Percentiles rank a stretch among this genome's conserved stretches.
Evolutionary conservation across 805 yeast genomes (phyloP).

Genomic region (Vanderwaltozyma yarrowii): DNA sequence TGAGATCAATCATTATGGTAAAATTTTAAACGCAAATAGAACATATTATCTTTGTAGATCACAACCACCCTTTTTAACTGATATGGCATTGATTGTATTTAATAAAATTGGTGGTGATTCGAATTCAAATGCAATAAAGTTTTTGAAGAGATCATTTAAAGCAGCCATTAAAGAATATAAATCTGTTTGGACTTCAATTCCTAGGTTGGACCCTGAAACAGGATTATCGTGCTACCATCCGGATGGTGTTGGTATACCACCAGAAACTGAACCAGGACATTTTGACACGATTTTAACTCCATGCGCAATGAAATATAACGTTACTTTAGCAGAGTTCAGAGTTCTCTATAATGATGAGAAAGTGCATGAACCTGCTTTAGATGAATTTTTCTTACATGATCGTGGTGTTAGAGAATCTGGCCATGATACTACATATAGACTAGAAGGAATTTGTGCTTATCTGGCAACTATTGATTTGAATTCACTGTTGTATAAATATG

Average conservation of each 20-base stretch:
- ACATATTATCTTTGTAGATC: constrained; percentile 84
- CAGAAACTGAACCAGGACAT: constrained; percentile 90
- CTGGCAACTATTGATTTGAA: constrained; percentile 87
- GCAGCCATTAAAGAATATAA: constrained; percentile 86
- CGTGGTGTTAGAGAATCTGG: constrained; percentile 95
- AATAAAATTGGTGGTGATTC: constrained; percentile 43
- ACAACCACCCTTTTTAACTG: constrained; percentile 95
- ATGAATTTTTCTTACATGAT: constrained; percentile 82
- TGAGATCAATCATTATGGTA: constrained; percentile 84
- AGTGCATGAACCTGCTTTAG: constrained; percentile 69
- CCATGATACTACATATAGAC: constrained; percentile 85
- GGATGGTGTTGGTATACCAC: constrained; percentile 87
- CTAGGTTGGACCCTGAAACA: constrained; percentile 61
- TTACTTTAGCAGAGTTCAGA: constrained; percentile 54
- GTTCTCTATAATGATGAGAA: constrained; percentile 55
- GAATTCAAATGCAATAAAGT: constrained; percentile 42
- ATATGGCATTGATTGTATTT: constrained; percentile 70
- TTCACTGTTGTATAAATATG: constrained; percentile 80
- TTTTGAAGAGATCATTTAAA: constrained; percentile 50
- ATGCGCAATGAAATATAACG: constrained; percentile 51
- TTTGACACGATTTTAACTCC: constrained; percentile 63
- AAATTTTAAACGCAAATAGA: constrained; percentile 88
- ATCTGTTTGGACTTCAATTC: constrained; percentile 66
- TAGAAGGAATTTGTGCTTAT: constrained; percentile 83
- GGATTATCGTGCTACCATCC: constrained; percentile 89